Percentiles rank a stretch among this genome's conserved stretches.
Evolutionary conservation across 2,329 filamentous ascomycete genomes (phyloP).

Genomic region (Ramichloridium luteum): DNA sequence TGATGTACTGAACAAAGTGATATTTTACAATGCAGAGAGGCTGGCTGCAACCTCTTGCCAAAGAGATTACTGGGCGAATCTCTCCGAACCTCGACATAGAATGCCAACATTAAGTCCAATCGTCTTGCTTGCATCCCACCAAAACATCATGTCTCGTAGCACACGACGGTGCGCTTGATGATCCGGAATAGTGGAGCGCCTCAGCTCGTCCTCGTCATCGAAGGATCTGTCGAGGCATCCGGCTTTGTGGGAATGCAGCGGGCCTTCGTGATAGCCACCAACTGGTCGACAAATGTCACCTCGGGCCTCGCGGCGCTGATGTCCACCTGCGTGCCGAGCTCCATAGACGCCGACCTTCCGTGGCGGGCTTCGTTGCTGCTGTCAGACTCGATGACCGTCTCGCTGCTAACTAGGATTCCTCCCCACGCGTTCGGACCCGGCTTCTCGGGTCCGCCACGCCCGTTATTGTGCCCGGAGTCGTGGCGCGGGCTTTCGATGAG

Average conservation of each 20-base stretch:
- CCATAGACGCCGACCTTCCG: slow-evolving; percentile 16
- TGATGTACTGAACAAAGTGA: no score
- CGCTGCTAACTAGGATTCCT: slow-evolving; percentile 26
- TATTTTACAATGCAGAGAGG: no score
- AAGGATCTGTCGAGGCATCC: background rate
- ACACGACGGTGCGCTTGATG: background rate
- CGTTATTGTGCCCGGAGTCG: slow-evolving; percentile 1
- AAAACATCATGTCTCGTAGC: background rate
- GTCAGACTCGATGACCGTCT: slow-evolving; percentile 23
- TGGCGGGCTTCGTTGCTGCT: slow-evolving; percentile 16
- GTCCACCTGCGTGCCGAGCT: slow-evolving; percentile 17
- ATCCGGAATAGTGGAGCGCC: background rate
- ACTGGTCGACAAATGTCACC: slow-evolving; percentile 29
- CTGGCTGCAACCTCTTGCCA: no score
- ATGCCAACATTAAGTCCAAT: background rate
- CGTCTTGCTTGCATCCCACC: background rate
- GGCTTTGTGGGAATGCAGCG: slow-evolving; percentile 14
- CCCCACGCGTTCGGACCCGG: slow-evolving; percentile 8
- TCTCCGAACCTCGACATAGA: background rate
- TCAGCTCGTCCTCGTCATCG: background rate
- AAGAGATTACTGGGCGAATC: no score
- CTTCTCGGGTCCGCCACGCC: slow-evolving; percentile 9
- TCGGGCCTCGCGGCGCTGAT: slow-evolving; percentile 27
- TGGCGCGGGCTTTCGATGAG: slow-evolving; percentile 18
- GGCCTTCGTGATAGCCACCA: slow-evolving; percentile 22